phyloP scores from a whole-genome alignment of 1,284 basidiomycete species.

The Pterulicium gracile region DNA sequence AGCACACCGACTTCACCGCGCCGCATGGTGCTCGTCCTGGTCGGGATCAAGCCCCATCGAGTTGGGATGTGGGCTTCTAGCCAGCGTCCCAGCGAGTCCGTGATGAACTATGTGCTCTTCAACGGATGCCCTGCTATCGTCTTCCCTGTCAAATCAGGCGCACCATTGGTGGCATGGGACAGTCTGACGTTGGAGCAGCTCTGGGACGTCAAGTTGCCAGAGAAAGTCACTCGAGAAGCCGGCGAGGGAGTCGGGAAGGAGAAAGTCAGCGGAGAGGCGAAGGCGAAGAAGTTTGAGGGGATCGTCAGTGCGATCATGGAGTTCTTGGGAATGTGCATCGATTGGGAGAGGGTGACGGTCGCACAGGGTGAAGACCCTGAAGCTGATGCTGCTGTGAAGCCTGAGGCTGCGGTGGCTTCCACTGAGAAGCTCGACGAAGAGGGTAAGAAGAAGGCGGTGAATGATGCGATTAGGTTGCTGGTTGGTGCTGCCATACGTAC shows the following conservation, averaged over 20 bases:
- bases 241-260: slow-evolving; percentile 14
- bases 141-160: slow-evolving; percentile 44
- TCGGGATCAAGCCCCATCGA: slow-evolving; percentile 51
- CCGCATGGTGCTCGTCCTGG: slow-evolving; percentile 40
- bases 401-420: slow-evolving; percentile 12
- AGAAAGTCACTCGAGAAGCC: slow-evolving; percentile 21
- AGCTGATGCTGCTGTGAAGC: slow-evolving; percentile 13
- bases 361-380: slow-evolving; percentile 11
- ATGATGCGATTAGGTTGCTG: slow-evolving; percentile 35
- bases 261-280: slow-evolving; percentile 21
- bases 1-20: slow-evolving; percentile 34
- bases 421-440: slow-evolving; percentile 14
- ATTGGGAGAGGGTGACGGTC: slow-evolving; percentile 41
- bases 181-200: slow-evolving; percentile 44
- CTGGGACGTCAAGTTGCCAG: slow-evolving; percentile 39
- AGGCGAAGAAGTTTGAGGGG: slow-evolving; percentile 33
- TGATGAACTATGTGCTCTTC: slow-evolving; percentile 48
- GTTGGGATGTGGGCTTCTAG: slow-evolving; percentile 43
- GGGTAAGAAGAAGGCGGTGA: slow-evolving; percentile 28
- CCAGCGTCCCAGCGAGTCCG: slow-evolving; percentile 47
- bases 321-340: slow-evolving; percentile 48
- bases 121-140: slow-evolving; percentile 53
- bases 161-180: slow-evolving; percentile 54
- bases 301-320: slow-evolving; percentile 44
- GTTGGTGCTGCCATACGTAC: slow-evolving; percentile 45